Base-by-base conservation (phyloP, 1,139 yeast genomes). In the Candida tetrigidarum region DNA sequence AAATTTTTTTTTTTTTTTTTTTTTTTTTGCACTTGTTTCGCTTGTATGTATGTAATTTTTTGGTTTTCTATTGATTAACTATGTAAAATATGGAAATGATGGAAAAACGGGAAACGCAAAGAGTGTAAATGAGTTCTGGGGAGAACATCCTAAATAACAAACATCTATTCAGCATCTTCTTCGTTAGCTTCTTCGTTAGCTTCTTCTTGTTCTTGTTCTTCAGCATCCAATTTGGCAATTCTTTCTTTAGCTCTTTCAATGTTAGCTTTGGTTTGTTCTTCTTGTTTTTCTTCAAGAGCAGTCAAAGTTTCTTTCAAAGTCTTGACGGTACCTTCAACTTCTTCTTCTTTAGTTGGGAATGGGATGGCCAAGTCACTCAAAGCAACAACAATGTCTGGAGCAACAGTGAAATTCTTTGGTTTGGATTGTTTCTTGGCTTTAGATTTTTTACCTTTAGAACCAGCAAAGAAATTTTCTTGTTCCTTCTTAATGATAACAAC, bases 261-360 rank as follows among this genome's bases (percentile, higher is more conserved):
- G 66, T 87, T 86, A 64, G 79, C 80, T 65, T 83, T 79, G 50
- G 97, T 90, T 62, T 85, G 91, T 51, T 83, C 88, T 50, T 84
- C 92, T 73, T 91, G 96, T 68, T 84, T 84, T 43, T 78, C 78
- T 66, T 80, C 75, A 69, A 81, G 87, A 54, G 83, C 84, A 44
- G 72, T 74, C 63, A 89, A 80, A 67, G 95, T 91, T 59, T 78
- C 81, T 75, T 84, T 83, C 69, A 93, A 81, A 57, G 82, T 75
- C 49, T 76, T 82, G 57, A 88, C 67, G 52, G 96, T 82, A 43
- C 69, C 69, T 39, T 86, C 76, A 53, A 87, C 84, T 46, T 88
- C 96, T 22, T 85, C 95, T 56, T 80, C 74, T 59, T 84, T 80
- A 50, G 85, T 76, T 62, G 99, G 99, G 56, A 92, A 82, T 44